A percentile compares a stretch with the other conserved stretches of the same genome.
Evolutionary conservation across 2,329 filamentous ascomycete species (phyloP).

Genomic region (Fusarium tuaranense): DNA sequence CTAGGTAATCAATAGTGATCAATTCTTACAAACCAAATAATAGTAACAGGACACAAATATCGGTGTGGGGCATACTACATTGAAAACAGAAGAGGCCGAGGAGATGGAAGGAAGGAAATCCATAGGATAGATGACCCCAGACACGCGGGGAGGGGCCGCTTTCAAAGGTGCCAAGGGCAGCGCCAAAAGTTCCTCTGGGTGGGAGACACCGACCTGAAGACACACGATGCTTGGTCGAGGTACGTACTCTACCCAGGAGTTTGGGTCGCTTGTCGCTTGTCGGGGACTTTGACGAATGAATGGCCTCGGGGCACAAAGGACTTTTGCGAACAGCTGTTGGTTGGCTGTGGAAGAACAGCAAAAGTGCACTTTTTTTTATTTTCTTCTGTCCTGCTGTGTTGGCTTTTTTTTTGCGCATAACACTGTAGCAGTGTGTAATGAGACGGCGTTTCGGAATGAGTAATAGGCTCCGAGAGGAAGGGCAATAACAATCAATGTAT

Average conservation of each 20-base stretch:
- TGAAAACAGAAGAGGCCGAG: slow-evolving; percentile 25
- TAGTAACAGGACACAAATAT: not conserved
- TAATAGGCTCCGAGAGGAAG: not conserved
- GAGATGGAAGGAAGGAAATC: not conserved
- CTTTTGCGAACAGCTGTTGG: slow-evolving; percentile 7
- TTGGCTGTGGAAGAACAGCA: not conserved
- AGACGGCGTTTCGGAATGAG: slow-evolving; percentile 24
- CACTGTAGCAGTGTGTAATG: not conserved
- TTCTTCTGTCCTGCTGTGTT: not conserved
- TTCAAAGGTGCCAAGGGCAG: slow-evolving; percentile 45
- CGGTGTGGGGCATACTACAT: slow-evolving; percentile 17
- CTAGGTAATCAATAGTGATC: not conserved
- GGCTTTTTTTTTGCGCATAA: not conserved
- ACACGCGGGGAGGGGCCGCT: slow-evolving; percentile 34
- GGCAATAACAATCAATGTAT: not conserved
- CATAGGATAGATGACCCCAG: slow-evolving; percentile 16
- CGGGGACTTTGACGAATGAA: slow-evolving; percentile 24
- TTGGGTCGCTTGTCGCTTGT: slow-evolving; percentile 23
- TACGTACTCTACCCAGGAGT: slow-evolving; percentile 31
- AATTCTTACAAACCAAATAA: not conserved
- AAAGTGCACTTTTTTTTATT: slow-evolving; percentile 8
- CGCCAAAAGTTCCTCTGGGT: slow-evolving; percentile 44
- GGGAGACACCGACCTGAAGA: not conserved
- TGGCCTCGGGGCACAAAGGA: slow-evolving; percentile 1
- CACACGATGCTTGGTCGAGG: not conserved